phyloP scores from a whole-genome alignment of 768 basidiomycete species.

The Leccinum broughii region DNA sequence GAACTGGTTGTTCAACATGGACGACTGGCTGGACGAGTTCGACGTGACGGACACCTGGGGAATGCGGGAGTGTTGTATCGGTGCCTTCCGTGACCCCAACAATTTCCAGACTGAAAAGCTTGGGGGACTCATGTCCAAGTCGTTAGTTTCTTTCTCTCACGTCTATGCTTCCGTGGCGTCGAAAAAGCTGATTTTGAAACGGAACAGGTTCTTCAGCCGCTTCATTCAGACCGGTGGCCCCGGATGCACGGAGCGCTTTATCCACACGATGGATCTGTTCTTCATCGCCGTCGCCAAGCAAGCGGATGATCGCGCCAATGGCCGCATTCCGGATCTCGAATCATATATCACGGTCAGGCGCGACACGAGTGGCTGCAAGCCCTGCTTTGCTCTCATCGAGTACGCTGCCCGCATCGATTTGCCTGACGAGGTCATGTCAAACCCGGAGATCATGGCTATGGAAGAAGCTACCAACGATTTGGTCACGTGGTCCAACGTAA shows the following conservation, averaged over 20 bases:
- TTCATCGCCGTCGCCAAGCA: slow-evolving; percentile 44
- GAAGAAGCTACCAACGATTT: slow-evolving; percentile 51
- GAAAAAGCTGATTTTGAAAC: slow-evolving; percentile 6
- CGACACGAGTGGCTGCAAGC: slow-evolving; percentile 53
- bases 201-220: slow-evolving; percentile 38
- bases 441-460: slow-evolving; percentile 48
- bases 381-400: slow-evolving; percentile 53
- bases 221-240: slow-evolving; percentile 40
- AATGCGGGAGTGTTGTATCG: slow-evolving; percentile 32
- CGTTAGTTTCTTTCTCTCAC: slow-evolving; percentile 27
- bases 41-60: slow-evolving; percentile 33
- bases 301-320: slow-evolving; percentile 42
- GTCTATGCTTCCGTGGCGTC: neutral
- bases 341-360: slow-evolving; percentile 54
- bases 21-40: slow-evolving; percentile 44
- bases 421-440: slow-evolving; percentile 53
- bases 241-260: slow-evolving; percentile 41
- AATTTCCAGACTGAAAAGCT: slow-evolving; percentile 29
- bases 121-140: slow-evolving; percentile 34
- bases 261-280: slow-evolving; percentile 43
- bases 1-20: slow-evolving; percentile 45
- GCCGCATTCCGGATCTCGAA: slow-evolving; percentile 45
- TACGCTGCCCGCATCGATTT: slow-evolving; percentile 54
- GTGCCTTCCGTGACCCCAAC: slow-evolving; percentile 31
- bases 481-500: slow-evolving; percentile 49